Conservation (phyloP, 1,139 yeast genomes). For the Candida pseudoviswanathii region DNA sequence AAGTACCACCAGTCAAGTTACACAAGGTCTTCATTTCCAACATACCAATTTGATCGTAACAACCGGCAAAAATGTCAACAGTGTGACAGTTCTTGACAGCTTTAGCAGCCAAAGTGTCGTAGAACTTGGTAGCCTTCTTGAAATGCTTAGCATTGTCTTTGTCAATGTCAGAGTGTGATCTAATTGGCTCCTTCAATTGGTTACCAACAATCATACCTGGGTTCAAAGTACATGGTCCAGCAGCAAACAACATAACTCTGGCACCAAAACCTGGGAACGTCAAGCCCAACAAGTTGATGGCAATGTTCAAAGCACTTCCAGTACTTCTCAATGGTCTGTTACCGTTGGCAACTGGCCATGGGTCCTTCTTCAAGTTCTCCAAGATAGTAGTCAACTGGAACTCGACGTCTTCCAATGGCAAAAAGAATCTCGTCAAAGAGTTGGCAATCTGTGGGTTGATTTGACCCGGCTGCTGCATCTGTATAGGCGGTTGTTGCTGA, state of each 20-base stretch:
- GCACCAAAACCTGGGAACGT: constrained; percentile 91
- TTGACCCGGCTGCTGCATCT: constrained; percentile 23
- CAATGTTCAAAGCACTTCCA: constrained; percentile 89
- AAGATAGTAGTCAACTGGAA: constrained; percentile 80
- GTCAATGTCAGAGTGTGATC: constrained; percentile 96
- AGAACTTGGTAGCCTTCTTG: constrained; percentile 86
- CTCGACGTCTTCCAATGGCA: constrained; percentile 86
- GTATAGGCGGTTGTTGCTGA: constrained; percentile 25
- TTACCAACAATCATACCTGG: constrained; percentile 95
- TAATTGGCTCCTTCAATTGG: constrained; percentile 90
- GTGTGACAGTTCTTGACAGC: constrained; percentile 76
- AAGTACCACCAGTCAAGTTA: constrained; percentile 90
- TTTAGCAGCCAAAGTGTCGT: constrained; percentile 75
- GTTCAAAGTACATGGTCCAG: constrained; percentile 93
- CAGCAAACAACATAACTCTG: constrained; percentile 85
- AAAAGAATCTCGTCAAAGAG: constrained; percentile 73
- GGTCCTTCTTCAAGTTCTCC: constrained; percentile 79
- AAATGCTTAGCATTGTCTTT: constrained; percentile 78
- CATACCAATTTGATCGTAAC: constrained; percentile 97
- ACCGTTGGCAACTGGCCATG: constrained; percentile 91
- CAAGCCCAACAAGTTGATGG: constrained; percentile 78
- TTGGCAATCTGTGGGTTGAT: constrained; percentile 31
- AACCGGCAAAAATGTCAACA: constrained; percentile 93
- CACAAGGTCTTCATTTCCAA: constrained; percentile 92
- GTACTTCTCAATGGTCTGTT: constrained; percentile 90